Base-by-base conservation (phyloP, 805 yeast species). In the Ogataea henricii region DNA sequence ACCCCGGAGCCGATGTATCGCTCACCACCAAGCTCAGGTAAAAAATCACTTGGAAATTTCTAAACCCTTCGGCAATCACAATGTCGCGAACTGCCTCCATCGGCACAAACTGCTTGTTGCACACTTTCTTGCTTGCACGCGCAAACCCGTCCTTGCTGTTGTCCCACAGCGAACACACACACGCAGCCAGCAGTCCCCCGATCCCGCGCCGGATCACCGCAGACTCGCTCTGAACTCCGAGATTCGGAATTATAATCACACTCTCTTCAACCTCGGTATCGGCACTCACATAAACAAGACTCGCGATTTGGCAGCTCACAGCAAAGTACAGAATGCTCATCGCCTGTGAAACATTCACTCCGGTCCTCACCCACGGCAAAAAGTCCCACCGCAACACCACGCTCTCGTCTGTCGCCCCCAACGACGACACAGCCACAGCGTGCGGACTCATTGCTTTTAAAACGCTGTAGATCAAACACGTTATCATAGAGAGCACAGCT, bases 41-140 rank as follows among this genome's bases (percentile, higher is more conserved):
- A 61, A 75, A 83, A 2, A 83, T 70, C 8, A 86, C 89, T 52
- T 82, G 83, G 52, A 81, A 77, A 5, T 85, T 85, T 46, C 73
- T 73, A 60, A 88, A 87, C 0, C 87, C 91, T 63, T 88, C 96
- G 60, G 86, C 86, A 21, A 88, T 82, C 0, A 85, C 78, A 9
- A 87, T 63, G 62, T 87, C 92, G 3, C 78, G 74, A 43, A 87
- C 73, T 38, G 71, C 70, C 39, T 75, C 77, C 32, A 73, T 65
- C 0, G 90, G 85, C 9, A 85, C 73, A 60, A 87, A 85, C 22
- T 67, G 58, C 43, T 55, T 56, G 40, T 52, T 51, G 9, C 43
- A 26, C 25, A 35, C 36, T 32, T 22, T 39, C 34, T 43, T 47
- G 22, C 46, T 23, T n/a, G 33, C 43, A 13, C 23, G 45, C 6